Conservation (phyloP, 1,284 basidiomycete genomes). For the Mycosarcoma maydis region DNA sequence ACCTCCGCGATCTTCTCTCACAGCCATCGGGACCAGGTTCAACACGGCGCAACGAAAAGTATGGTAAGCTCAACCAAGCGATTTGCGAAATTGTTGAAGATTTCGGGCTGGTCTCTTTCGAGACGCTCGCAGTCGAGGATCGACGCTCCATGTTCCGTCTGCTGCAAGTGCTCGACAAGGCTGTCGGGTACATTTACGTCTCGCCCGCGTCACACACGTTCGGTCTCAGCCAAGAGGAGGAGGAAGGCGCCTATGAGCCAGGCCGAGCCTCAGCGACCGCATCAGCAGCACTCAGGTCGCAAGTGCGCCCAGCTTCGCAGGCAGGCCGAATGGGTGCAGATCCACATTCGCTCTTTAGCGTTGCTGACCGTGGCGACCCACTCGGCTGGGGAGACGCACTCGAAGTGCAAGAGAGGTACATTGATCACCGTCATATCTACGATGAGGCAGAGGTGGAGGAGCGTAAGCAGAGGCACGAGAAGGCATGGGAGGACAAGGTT, state of each 20-base stretch:
- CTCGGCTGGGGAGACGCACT: slow-evolving; percentile 54
- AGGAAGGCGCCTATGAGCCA: slow-evolving; percentile 35
- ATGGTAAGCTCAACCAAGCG: slow-evolving; percentile 77
- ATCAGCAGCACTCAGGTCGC: slow-evolving; percentile 21
- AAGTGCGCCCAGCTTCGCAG: slow-evolving; percentile 3
- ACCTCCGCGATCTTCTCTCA: slow-evolving; percentile 80
- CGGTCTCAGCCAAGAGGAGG: slow-evolving; percentile 28
- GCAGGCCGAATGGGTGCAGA: slow-evolving; percentile 32
- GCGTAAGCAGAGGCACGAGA: slow-evolving; percentile 33
- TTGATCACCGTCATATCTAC: slow-evolving; percentile 48
- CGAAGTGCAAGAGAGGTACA: slow-evolving; percentile 60
- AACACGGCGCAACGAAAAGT: slow-evolving; percentile 41
- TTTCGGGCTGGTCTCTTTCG: slow-evolving; percentile 92
- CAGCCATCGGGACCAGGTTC: slow-evolving; percentile 38
- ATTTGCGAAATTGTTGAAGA: slow-evolving; percentile 93
- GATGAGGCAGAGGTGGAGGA: slow-evolving; percentile 36
- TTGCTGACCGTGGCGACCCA: slow-evolving; percentile 51
- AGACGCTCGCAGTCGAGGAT: slow-evolving; percentile 79
- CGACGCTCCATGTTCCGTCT: slow-evolving; percentile 62
- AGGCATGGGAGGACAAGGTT: slow-evolving; percentile 43
- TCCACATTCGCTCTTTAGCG: slow-evolving; percentile 52
- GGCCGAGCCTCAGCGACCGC: slow-evolving; percentile 34
- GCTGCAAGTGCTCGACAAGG: slow-evolving; percentile 60
- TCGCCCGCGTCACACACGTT: slow-evolving; percentile 1
- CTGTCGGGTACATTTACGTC: slow-evolving; percentile 62